Base-by-base conservation (phyloP, 495 filamentous ascomycete genomes). In the Choiromyces venosus region DNA sequence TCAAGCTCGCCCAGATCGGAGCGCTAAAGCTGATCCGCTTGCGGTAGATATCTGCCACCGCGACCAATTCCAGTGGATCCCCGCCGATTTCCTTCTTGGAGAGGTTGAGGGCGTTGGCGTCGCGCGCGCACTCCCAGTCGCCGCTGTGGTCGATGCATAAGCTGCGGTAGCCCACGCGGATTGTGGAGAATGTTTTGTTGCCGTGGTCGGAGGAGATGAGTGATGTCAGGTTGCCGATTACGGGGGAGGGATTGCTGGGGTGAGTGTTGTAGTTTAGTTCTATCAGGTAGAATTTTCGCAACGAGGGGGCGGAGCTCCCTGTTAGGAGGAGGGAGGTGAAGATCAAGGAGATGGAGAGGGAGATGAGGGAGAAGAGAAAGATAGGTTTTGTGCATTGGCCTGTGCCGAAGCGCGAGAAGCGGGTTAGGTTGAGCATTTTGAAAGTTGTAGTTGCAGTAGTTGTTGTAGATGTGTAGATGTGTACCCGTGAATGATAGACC, bases 241-340 rank as follows among this genome's bases (percentile, higher is more conserved):
- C 25, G 2, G 75, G 76, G n/a, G 73, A 40, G 68, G 77, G 56
- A 12, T 12, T 66, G 35, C 35, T 56, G 25, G 52, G 33, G 67
- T 72, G 44, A 29, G 52, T n/a, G 44, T 76, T 71, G 70, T 79
- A 79, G 37, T 38, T 65, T 64, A 79, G 70, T 0, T 78, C 75
- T 38, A 79, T 72, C 70, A 79, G 77, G 74, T 79, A 79, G 70
- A 79, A 79, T 33, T 79, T 79, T 1, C 77, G 70, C 25, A 79
- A 77, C 10, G 52, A 67, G 0, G 73, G n/a, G 1, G 78, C 7
- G 4, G 78, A 77, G 19, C 65, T 19, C 64, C 78, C 78, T 12
- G 73, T 69, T 18, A 79, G 64, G 82, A 81, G 67, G 82, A 85
- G 38, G 82, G 83, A 52, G 80, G 84, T 56, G 83, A 82, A 56